Base-by-base conservation (phyloP, 192 early-diverging fungal genomes). In the Backusella tuberculispora region DNA sequence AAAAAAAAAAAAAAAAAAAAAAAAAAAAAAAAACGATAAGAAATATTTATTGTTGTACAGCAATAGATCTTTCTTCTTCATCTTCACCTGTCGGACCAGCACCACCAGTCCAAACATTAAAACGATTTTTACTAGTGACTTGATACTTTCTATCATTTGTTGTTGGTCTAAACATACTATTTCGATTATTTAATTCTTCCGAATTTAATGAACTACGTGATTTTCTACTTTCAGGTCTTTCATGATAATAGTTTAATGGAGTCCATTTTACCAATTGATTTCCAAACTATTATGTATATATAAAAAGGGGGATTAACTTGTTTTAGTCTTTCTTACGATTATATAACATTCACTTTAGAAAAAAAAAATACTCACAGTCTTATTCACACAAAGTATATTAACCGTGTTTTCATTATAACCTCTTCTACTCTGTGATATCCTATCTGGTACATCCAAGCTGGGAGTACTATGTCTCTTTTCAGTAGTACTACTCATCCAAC, bases 241-340 rank as follows among this genome's bases (percentile, higher is more conserved):
- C 53, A 60, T 60, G 53, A 26, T 60, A 24, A 4, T 60, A 2
- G 21, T 60, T 26, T 4, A 24, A 60, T 26, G 68, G 68, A 13
- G 68, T 26, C 68, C 68, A 69, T 69, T 69, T 69, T 24, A 69
- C 29, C 42, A 69, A 21, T 69, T 69, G 68, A 34, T 24, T 69
- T 47, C 68, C 68, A 69, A 46, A 69, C 14, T 69, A 60, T 0
- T 43, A n/a, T 43, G 10, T 10, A 43, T 43, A 56, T 15, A 24
- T 60, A 60, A 14, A 19, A 21, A 19, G n/a, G 29, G 2, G 29
- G 29, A 34, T 0, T 34, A 1, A 34, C 2, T 34, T 34, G 29
- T 34, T 34, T 34, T 34, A 2, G 29, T 34, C 29, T 34, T 34
- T 34, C 29, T 34, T 0, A 34, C 1, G 29, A 34, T 34, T 34